phyloP scores from a whole-genome alignment of 2,329 filamentous ascomycete species.

The Xylaria digitata region DNA sequence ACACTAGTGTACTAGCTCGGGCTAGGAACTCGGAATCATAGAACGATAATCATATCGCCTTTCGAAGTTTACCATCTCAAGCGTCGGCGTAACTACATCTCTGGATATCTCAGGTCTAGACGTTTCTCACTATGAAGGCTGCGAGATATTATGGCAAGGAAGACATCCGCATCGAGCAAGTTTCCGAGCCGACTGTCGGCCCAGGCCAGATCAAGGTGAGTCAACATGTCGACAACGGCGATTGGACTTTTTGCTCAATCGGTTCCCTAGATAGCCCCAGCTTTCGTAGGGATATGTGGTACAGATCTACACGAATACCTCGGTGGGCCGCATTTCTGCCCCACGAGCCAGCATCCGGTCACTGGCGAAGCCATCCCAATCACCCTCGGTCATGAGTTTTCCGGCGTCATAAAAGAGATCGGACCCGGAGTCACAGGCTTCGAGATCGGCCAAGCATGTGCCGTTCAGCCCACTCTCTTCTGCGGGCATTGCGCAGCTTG shows the following conservation, averaged over 20 bases:
- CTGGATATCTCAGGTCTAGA: background rate
- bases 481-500: constrained; percentile 19
- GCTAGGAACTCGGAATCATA: background rate
- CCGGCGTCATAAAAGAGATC: constrained; percentile 21
- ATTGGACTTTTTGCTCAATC: background rate
- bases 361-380: constrained; percentile 27
- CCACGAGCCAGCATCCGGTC: constrained; percentile 11
- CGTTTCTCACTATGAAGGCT: constrained; percentile 18
- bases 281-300: constrained; percentile 24
- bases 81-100: background rate
- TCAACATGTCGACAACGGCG: background rate
- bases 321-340: constrained; percentile 24
- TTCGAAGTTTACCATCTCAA: background rate
- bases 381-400: constrained; percentile 29
- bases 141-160: constrained; percentile 28
- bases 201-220: constrained; percentile 23
- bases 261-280: constrained; percentile 13
- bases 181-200: constrained; percentile 19
- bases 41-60: background rate
- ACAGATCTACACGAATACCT: constrained; percentile 30
- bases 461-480: constrained; percentile 24
- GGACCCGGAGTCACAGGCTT: constrained; percentile 24
- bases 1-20: background rate
- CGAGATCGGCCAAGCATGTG: constrained; percentile 16
- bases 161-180: constrained; percentile 26